Evolutionary conservation across 495 filamentous ascomycete species (phyloP).

Genomic region (Daldinia vernicosa): DNA sequence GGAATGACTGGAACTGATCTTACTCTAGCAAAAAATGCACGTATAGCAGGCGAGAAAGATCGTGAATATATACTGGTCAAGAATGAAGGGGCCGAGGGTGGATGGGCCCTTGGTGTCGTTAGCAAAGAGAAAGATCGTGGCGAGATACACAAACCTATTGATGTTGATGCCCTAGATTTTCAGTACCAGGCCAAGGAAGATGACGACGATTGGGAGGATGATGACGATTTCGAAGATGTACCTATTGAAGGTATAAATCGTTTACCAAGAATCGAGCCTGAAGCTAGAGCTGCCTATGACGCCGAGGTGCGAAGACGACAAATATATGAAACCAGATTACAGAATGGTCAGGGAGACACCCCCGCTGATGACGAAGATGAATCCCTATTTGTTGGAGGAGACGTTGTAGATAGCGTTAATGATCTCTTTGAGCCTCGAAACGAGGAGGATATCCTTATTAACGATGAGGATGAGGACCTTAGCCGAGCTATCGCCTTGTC

Average conservation of each 20-base stretch:
- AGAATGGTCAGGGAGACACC: conserved; percentile 13
- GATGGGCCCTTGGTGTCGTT: conserved; percentile 96
- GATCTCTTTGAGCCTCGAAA: conserved; percentile 44
- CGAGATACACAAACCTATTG: conserved; percentile 81
- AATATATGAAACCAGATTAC: conserved; percentile 22
- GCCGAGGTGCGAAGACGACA: no score
- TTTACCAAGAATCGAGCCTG: conserved; percentile 67
- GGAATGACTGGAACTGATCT: conserved; percentile 83
- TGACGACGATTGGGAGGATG: conserved; percentile 71
- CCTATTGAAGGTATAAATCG: conserved; percentile 93
- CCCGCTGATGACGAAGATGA: conserved; percentile 56
- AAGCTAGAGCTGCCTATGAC: neutral
- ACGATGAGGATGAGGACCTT: conserved; percentile 79
- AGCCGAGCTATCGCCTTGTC: conserved; percentile 86
- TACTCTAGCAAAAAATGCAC: conserved; percentile 67
- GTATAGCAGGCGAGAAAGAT: conserved; percentile 89
- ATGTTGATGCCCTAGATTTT: conserved; percentile 78
- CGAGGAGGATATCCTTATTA: conserved; percentile 47
- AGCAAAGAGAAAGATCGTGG: conserved; percentile 79
- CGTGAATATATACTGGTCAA: conserved; percentile 96
- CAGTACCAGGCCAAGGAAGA: conserved; percentile 64
- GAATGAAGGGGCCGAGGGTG: conserved; percentile 92
- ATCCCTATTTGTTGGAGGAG: conserved; percentile 71
- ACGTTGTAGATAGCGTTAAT: conserved; percentile 40
- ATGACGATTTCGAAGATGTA: conserved; percentile 90